phyloP scores from a whole-genome alignment of 208 protist species.

The Acanthamoeba culbertsoni region DNA sequence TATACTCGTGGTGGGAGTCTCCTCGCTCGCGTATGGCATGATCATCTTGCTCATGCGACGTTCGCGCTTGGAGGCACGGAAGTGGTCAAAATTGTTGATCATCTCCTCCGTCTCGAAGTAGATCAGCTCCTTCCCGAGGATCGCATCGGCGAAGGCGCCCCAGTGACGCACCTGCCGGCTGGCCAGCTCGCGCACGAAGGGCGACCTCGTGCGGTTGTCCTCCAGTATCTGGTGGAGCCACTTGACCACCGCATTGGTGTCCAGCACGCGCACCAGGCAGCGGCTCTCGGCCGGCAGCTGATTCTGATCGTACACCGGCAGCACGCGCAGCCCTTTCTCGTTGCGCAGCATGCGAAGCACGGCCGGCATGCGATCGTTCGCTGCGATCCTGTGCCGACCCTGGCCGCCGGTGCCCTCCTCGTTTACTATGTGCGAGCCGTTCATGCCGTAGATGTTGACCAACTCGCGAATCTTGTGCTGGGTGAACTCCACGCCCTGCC shows the following conservation, averaged over 20 bases:
- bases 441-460: slow-evolving; percentile 37
- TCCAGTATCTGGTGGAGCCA: background rate
- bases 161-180: slow-evolving; percentile 28
- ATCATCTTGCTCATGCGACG: slow-evolving; percentile 14
- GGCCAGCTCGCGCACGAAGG: slow-evolving; percentile 27
- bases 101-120: slow-evolving; percentile 52
- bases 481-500: slow-evolving; percentile 26
- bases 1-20: background rate
- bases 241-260: slow-evolving; percentile 22
- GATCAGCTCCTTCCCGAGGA: slow-evolving; percentile 43
- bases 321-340: slow-evolving; percentile 36
- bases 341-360: slow-evolving; percentile 15
- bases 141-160: slow-evolving; percentile 12
- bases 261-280: slow-evolving; percentile 8
- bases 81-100: slow-evolving; percentile 49
- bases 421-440: background rate
- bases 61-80: background rate
- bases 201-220: background rate
- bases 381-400: background rate
- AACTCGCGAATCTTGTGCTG: slow-evolving; percentile 28
- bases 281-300: slow-evolving; percentile 16
- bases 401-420: background rate
- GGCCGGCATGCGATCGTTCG: slow-evolving; percentile 22
- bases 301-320: slow-evolving; percentile 17
- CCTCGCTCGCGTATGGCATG: background rate